Evolutionary conservation across 768 basidiomycete genomes (phyloP).

Genomic region (Termitomyces sp.): DNA sequence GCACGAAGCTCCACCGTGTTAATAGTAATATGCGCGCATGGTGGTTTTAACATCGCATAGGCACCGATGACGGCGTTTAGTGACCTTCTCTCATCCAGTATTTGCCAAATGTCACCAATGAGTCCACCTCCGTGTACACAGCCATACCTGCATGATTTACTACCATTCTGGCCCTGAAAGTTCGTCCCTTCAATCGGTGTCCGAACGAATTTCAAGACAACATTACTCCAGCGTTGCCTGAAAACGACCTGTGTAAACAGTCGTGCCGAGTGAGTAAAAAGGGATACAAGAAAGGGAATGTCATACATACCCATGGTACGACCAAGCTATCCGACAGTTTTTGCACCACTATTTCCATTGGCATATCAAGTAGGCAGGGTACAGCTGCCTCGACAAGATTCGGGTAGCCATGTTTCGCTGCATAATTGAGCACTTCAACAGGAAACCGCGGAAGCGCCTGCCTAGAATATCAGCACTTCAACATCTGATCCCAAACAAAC

Average conservation of each 20-base stretch:
- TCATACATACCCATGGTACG: constrained; percentile 7
- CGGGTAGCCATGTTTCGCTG: not conserved
- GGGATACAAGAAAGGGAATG: not conserved
- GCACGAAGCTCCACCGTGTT: not conserved
- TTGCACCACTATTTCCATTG: not conserved
- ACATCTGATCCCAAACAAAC: too few relatives aligned
- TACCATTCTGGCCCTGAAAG: not conserved
- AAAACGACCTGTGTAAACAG: not conserved
- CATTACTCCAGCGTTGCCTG: not conserved
- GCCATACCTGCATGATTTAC: not conserved
- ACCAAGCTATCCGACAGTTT: not conserved
- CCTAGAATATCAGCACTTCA: not conserved
- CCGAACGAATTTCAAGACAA: not conserved
- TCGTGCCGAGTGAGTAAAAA: not conserved
- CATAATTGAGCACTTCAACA: not conserved
- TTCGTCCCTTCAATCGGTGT: constrained; percentile 1
- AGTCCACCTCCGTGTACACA: constrained; percentile 1
- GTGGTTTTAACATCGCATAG: not conserved
- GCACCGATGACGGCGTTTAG: not conserved
- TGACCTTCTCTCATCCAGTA: not conserved
- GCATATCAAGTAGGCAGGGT: constrained; percentile 5
- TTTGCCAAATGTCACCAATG: not conserved
- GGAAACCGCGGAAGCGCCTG: not conserved
- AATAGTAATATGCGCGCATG: not conserved
- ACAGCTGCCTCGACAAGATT: not conserved